phyloP scores from a whole-genome alignment of 306 rosid genomes.

The Castanea mollissima region DNA sequence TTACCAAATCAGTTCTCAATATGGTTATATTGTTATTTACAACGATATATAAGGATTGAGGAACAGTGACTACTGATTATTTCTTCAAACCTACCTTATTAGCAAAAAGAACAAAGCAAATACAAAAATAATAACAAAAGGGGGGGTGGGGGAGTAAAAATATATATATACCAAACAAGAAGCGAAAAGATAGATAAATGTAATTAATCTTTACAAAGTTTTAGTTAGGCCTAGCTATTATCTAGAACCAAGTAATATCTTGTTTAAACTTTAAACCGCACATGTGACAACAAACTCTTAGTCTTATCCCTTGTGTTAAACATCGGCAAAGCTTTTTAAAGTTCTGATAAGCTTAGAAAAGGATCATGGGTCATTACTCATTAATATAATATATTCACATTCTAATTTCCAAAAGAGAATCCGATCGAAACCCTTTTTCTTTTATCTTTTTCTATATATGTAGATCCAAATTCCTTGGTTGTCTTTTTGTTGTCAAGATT shows the following conservation, averaged over 20 bases:
- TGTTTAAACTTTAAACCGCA: conserved; percentile 25
- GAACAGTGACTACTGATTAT: background rate
- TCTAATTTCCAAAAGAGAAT: conserved; percentile 12
- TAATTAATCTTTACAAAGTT: background rate
- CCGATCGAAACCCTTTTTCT: background rate
- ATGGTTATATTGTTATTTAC: background rate
- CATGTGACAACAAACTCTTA: conserved; percentile 17
- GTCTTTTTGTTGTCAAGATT: background rate
- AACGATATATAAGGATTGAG: background rate
- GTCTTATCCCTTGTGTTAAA: conserved; percentile 28
- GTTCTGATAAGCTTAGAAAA: conserved; percentile 31
- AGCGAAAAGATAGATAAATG: background rate
- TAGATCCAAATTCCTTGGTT: background rate
- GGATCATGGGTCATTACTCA: conserved; percentile 16
- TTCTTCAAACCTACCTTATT: background rate
- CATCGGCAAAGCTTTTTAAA: conserved; percentile 6
- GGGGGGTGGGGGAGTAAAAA: too few relatives aligned
- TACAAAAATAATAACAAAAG: background rate
- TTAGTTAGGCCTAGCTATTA: background rate
- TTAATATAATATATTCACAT: conserved; percentile 8
- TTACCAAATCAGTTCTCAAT: background rate
- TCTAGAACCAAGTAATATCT: conserved; percentile 8
- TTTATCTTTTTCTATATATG: background rate
- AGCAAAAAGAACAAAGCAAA: background rate
- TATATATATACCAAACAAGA: background rate